Conservation (phyloP, 345 rosid genomes). For the Luvunga scandens region DNA sequence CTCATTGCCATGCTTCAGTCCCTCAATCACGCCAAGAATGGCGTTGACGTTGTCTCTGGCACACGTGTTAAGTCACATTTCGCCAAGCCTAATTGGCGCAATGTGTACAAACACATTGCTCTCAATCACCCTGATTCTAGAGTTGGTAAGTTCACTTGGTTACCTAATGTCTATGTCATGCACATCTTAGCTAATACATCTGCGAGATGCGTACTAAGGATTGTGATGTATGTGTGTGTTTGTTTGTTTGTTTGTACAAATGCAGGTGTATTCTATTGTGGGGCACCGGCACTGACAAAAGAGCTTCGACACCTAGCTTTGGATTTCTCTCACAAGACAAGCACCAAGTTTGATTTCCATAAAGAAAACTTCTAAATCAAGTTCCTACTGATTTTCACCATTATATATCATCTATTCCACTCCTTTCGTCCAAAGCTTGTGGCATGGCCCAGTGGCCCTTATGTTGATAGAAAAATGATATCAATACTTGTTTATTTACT, state of each 20-base stretch:
- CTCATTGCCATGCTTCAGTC: constrained; percentile 82
- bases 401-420: neutral
- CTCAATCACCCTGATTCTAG: constrained; percentile 52
- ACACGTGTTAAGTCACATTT: constrained; percentile 78
- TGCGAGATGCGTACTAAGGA: neutral
- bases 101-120: constrained; percentile 64
- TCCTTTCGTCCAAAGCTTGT: neutral
- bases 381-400: neutral
- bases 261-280: constrained; percentile 85
- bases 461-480: constrained; percentile 1
- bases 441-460: neutral
- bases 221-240: neutral
- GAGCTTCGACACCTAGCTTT: constrained; percentile 64
- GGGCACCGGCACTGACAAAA: constrained; percentile 63
- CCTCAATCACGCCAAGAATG: constrained; percentile 66
- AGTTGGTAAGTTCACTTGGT: constrained; percentile 51
- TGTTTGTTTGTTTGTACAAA: neutral
- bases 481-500: neutral
- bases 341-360: constrained; percentile 73
- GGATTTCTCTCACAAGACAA: constrained; percentile 74
- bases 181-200: neutral
- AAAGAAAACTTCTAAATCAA: constrained; percentile 57
- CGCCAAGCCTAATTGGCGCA: constrained; percentile 77
- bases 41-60: constrained; percentile 75
- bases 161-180: neutral